Evolutionary conservation across 1,284 basidiomycete species (phyloP).

Genomic region (Papiliotrema fonsecae): DNA sequence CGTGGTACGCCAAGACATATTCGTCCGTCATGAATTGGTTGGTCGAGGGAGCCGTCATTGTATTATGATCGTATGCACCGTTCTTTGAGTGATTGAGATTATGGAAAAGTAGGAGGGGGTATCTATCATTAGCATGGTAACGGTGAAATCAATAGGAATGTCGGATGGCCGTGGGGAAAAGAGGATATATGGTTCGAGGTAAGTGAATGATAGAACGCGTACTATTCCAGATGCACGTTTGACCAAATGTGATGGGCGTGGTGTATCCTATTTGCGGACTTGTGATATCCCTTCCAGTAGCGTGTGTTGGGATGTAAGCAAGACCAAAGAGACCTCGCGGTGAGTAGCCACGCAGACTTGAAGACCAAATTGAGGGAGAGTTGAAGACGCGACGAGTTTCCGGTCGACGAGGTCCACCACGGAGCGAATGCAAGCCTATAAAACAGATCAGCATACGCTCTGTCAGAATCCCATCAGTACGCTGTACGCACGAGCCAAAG

Average conservation of each 20-base stretch:
- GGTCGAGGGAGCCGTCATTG: constrained; percentile 22
- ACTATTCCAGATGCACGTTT: background rate
- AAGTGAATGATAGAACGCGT: background rate
- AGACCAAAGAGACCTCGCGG: no score
- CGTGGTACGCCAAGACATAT: constrained; percentile 87
- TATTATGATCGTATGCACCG: background rate
- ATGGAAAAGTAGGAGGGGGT: background rate
- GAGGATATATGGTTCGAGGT: background rate
- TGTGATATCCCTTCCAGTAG: background rate
- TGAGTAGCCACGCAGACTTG: no score
- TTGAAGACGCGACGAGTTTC: background rate
- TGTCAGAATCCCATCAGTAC: background rate
- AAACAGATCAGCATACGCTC: background rate
- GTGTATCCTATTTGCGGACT: background rate
- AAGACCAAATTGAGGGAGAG: no score
- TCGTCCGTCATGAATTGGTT: constrained; percentile 57
- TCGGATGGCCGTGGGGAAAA: background rate
- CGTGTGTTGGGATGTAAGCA: no score
- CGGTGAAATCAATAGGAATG: background rate
- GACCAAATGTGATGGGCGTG: background rate
- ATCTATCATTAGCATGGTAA: background rate
- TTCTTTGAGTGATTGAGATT: background rate
- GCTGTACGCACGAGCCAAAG: background rate
- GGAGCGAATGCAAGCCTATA: background rate
- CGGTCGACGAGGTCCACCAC: background rate